phyloP scores from a whole-genome alignment of 2,329 filamentous ascomycete genomes.

The Colletotrichum nymphaeae region DNA sequence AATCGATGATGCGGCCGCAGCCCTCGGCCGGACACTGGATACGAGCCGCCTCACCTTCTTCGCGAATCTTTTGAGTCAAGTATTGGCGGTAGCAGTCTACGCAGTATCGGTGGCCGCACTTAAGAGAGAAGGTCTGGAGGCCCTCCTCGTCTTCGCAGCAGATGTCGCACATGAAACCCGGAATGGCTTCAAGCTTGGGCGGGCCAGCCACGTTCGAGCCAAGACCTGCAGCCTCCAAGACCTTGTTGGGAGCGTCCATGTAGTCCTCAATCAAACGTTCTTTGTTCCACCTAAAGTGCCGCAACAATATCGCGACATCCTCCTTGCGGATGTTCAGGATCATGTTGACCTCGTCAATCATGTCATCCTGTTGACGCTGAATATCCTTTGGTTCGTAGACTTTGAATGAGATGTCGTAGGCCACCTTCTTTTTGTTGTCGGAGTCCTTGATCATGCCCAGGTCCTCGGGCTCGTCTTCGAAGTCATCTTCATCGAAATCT shows the following conservation, averaged over 20 bases:
- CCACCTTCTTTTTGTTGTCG: conserved; percentile 75
- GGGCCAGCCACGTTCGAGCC: conserved; percentile 70
- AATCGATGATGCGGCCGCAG: conserved; percentile 92
- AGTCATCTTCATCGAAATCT: conserved; percentile 70
- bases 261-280: conserved; percentile 95
- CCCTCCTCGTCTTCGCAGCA: conserved; percentile 90
- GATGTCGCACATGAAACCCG: conserved; percentile 91
- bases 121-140: conserved; percentile 90
- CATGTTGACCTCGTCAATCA: conserved; percentile 90
- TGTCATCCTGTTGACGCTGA: conserved; percentile 83
- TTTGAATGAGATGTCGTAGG: conserved; percentile 87
- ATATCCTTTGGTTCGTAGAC: conserved; percentile 86
- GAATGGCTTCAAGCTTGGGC: conserved; percentile 76
- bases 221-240: conserved; percentile 87
- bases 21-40: conserved; percentile 93
- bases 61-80: conserved; percentile 89
- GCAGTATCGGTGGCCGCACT: conserved; percentile 94
- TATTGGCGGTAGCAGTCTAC: conserved; percentile 94
- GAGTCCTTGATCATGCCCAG: conserved; percentile 70
- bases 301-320: conserved; percentile 88
- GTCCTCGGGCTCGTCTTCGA: conserved; percentile 69
- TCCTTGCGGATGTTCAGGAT: conserved; percentile 91
- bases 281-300: conserved; percentile 95
- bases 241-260: conserved; percentile 86
- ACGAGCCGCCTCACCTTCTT: conserved; percentile 93